phyloP scores from a whole-genome alignment of 495 filamentous ascomycete species.

The Penicillium goetzii region DNA sequence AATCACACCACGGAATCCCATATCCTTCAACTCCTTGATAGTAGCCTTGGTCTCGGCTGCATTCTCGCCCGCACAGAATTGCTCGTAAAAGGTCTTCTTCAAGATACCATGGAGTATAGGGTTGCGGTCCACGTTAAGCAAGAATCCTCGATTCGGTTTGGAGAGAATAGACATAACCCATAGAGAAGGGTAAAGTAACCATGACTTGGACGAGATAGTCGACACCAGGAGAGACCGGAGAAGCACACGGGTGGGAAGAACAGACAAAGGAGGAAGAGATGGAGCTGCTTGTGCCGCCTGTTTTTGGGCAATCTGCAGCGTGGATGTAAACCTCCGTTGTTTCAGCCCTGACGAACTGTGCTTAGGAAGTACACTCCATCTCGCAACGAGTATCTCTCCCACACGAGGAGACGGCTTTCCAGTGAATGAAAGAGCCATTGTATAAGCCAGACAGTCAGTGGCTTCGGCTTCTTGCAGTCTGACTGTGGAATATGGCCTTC shows the following conservation, averaged over 20 bases:
- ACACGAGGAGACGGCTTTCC: constrained; percentile 20
- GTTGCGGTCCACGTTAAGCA: constrained; percentile 50
- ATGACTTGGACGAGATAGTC: constrained; percentile 71
- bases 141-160: constrained; percentile 29
- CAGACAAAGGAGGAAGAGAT: constrained; percentile 57
- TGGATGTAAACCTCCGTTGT: constrained; percentile 17
- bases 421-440: constrained; percentile 21
- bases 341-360: neutral
- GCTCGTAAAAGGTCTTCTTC: constrained; percentile 51
- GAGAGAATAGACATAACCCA: constrained; percentile 62
- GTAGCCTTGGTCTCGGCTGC: constrained; percentile 37
- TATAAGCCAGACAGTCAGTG: neutral
- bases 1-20: constrained; percentile 51
- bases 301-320: constrained; percentile 13
- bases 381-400: constrained; percentile 15
- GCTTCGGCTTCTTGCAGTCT: neutral
- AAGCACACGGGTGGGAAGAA: constrained; percentile 68
- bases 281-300: constrained; percentile 7
- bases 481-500: neutral
- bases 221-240: constrained; percentile 76
- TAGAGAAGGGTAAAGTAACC: constrained; percentile 67
- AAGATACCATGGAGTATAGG: constrained; percentile 43
- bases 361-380: constrained; percentile 10
- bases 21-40: constrained; percentile 40
- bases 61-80: constrained; percentile 53